phyloP scores from a whole-genome alignment of 345 rosid species.

The Hibiscus syriacus region DNA sequence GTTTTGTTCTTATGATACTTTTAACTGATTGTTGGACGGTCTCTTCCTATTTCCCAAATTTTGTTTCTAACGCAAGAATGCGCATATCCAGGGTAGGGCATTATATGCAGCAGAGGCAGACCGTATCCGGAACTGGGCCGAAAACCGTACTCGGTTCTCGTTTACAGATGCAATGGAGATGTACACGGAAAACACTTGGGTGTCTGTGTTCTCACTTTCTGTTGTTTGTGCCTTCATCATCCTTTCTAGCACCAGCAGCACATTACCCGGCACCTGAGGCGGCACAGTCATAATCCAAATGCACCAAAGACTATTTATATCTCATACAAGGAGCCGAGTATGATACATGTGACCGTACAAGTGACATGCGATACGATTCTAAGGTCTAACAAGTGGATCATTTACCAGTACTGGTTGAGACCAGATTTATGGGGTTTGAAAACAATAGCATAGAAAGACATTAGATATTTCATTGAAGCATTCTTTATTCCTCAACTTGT shows the following conservation, averaged over 20 bases:
- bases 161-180: neutral
- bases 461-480: neutral
- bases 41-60: too few species aligned
- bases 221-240: neutral
- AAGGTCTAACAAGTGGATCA: too few species aligned
- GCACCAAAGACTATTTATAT: neutral
- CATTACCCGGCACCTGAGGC: neutral
- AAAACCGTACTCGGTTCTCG: neutral
- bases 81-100: neutral
- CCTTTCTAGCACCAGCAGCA: neutral
- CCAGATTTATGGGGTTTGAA: too few species aligned
- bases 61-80: too few species aligned
- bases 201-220: neutral
- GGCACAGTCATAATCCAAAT: neutral
- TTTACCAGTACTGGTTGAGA: too few species aligned
- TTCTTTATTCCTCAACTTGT: neutral
- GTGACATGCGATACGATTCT: too few species aligned
- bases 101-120: neutral
- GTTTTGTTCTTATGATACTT: too few species aligned
- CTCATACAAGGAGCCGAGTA: neutral
- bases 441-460: too few species aligned
- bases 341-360: too few species aligned
- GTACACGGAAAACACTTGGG: neutral
- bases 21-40: too few species aligned
- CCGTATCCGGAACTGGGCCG: neutral